A percentile compares a stretch with the other conserved stretches of the same genome.
Evolutionary conservation across 768 basidiomycete species (phyloP).

Genomic region (Lentinula raphanica): DNA sequence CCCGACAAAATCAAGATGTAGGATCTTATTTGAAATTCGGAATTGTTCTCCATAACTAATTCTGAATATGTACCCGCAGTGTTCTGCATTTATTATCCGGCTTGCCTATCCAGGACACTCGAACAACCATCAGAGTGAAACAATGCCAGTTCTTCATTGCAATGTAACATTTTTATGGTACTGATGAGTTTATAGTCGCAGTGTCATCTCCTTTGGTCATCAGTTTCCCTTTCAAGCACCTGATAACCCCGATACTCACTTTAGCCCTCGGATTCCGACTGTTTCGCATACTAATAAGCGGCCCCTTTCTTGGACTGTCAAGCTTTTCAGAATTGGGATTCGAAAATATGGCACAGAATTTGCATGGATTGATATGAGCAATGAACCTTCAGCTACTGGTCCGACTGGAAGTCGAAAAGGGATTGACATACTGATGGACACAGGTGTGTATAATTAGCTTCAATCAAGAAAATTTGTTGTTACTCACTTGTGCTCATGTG

Average conservation of each 20-base stretch:
- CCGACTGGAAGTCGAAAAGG: not conserved
- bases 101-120: not conserved
- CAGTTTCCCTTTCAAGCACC: not conserved
- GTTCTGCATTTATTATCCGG: not conserved
- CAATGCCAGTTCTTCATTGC: too few relatives aligned
- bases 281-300: not conserved
- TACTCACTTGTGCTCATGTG: too few relatives aligned
- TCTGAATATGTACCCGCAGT: not conserved
- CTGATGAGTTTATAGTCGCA: not conserved
- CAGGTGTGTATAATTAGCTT: not conserved
- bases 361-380: not conserved
- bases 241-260: not conserved
- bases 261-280: not conserved
- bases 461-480: not conserved
- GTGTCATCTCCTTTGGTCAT: not conserved
- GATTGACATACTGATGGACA: not conserved
- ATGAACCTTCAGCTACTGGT: not conserved
- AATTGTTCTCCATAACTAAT: not conserved
- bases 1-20: not conserved
- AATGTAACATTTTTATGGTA: not conserved
- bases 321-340: not conserved
- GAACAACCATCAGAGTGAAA: not conserved
- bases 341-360: not conserved
- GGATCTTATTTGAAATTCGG: not conserved
- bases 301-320: not conserved